These are phyloP conservation scores for Penicillium sp. DNA, from an alignment of 2,329 filamentous ascomycete species.

Conservation along the genomic window DNA sequence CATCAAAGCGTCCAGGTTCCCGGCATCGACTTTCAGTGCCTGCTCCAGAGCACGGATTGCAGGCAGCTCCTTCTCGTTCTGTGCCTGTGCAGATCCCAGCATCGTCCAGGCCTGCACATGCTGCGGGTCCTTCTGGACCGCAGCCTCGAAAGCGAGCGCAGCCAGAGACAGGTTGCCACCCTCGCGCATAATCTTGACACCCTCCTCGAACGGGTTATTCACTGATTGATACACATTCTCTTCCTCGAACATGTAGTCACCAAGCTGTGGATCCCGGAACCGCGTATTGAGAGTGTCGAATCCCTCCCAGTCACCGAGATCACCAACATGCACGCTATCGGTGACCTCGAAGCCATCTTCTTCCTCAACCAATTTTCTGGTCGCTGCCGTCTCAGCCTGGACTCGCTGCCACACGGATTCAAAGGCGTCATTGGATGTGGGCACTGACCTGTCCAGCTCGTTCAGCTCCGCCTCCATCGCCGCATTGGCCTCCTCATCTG, in stretches of 20 bases:
- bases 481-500: slow-evolving; percentile 62
- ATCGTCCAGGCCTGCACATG: slow-evolving; percentile 94
- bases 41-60: slow-evolving; percentile 92
- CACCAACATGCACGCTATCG: slow-evolving; percentile 58
- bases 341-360: slow-evolving; percentile 56
- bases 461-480: slow-evolving; percentile 84
- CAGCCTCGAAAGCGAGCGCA: slow-evolving; percentile 91
- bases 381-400: slow-evolving; percentile 45
- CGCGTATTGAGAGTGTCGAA: slow-evolving; percentile 69
- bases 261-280: slow-evolving; percentile 72
- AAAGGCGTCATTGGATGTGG: slow-evolving; percentile 69
- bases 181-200: slow-evolving; percentile 85
- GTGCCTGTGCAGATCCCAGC: slow-evolving; percentile 86
- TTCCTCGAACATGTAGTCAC: slow-evolving; percentile 91
- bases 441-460: slow-evolving; percentile 79
- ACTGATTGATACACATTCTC: slow-evolving; percentile 85
- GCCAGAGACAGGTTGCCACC: slow-evolving; percentile 93
- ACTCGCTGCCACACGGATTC: slow-evolving; percentile 66
- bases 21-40: slow-evolving; percentile 80
- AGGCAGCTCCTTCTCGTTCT: slow-evolving; percentile 97
- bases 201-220: slow-evolving; percentile 85
- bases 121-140: slow-evolving; percentile 80
- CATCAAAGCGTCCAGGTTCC: slow-evolving; percentile 88
- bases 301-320: slow-evolving; percentile 75
- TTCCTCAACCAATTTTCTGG: slow-evolving; percentile 62